Base-by-base conservation (phyloP, 768 basidiomycete genomes). In the Suillus plorans region DNA sequence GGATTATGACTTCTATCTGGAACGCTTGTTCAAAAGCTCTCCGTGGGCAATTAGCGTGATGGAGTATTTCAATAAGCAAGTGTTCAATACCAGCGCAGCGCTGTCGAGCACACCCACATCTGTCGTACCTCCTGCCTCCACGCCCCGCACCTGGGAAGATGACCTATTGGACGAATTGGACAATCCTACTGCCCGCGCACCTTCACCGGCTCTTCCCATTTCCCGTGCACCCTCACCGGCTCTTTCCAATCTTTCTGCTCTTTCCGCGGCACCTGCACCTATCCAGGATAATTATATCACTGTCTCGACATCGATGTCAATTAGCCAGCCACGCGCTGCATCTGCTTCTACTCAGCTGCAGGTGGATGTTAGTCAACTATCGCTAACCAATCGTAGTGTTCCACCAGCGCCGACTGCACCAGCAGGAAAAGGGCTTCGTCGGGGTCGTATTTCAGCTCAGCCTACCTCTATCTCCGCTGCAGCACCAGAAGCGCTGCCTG, bases 101-200 rank as follows among this genome's bases (percentile, higher is more conserved):
- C 36, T n/a, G 4, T 34, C 55, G 7, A 57, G 55, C 8, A 7
- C n/a, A 8, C 55, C 55, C 22, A 2, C 55, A 37, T 57, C 55
- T n/a, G 22, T 20, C 20, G 52, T 31, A 2, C 3, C 5, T 4
- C 31, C 31, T 53, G 3, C 31, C 9, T 0, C 16, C 5, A 7
- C 12, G 2, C 61, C 61, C 36, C 45, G n/a, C 45, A 61, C 47
- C 9, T 61, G 61, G 61, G 61, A 61, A 13, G 61, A 61, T 61
- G 61, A 61, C 2, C 18, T 61, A 8, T 36, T 61, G 20, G 8
- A 47, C 12, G 47, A 61, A 56, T 7, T 61, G 5, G 34, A 57
- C 55, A 57, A 57, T 20, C 9, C 44, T 3, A 20, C 20, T 20
- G 7, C 44, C 20, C 44, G 20, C 9, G 20, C 20, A 20, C 8